Percentiles rank a stretch among this genome's conserved stretches.
These are phyloP conservation scores for Sporothrix humicola DNA, from an alignment of 2,329 filamentous ascomycete species.

Conservation along the genomic window DNA sequence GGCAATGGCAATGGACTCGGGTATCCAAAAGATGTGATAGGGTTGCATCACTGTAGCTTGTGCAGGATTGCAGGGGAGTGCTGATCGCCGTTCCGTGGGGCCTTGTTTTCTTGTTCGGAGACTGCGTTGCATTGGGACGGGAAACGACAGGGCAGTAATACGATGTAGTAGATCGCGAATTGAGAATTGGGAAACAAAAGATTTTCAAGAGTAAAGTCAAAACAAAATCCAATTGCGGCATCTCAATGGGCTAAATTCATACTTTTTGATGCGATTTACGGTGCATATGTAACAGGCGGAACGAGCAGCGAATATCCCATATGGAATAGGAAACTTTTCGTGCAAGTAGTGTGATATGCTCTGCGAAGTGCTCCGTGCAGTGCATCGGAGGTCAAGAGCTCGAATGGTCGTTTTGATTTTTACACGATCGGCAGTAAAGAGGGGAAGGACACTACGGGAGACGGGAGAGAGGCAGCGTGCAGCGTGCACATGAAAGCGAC, in stretches of 20 bases:
- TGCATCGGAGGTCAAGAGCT: no score
- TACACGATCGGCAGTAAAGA: background rate
- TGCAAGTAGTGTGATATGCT: background rate
- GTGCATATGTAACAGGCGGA: background rate
- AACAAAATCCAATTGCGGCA: no score
- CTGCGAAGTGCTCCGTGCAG: no score
- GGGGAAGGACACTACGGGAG: background rate
- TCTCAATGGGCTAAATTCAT: no score
- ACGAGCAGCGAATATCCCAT: background rate
- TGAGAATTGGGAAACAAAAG: background rate
- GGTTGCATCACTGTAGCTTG: background rate
- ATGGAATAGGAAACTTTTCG: constrained; percentile 4
- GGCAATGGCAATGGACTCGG: background rate
- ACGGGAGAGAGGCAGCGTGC: background rate
- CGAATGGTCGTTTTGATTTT: background rate
- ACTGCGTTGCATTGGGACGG: background rate
- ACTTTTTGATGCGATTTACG: no score
- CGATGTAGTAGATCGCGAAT: background rate
- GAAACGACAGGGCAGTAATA: background rate
- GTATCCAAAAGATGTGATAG: background rate
- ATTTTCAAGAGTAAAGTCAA: background rate
- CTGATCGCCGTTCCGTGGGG: constrained; percentile 12
- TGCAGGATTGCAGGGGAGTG: background rate
- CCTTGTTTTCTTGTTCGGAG: background rate
- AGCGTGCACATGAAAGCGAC: no score